Base-by-base conservation (phyloP, 2,329 filamentous ascomycete genomes). In the Pestalotiopsis sp. region DNA sequence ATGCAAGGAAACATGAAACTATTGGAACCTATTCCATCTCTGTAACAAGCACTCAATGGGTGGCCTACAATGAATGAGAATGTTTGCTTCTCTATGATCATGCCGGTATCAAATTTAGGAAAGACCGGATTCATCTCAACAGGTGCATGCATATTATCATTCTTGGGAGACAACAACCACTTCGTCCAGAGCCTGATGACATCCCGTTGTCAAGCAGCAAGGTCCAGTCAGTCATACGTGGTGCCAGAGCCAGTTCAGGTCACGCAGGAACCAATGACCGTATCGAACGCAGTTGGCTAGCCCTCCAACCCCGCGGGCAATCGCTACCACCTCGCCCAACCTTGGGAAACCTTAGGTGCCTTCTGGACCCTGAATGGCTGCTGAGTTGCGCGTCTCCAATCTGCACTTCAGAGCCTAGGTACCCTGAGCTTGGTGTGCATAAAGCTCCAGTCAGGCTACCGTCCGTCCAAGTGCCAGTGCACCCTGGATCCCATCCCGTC, bases 401-500 rank as follows among this genome's bases (percentile, higher is more conserved):
- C 20, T 52, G 45, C 45, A 52, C 9, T 52, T 9, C 31, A 36
- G 31, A 9, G 17, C 20, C 41, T n/a, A 49, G 13, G 41, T 49
- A 49, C n/a, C 13, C 13, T 49, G 41, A 49, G 41, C n/a, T 49
- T 49, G 41, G 41, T 49, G 41, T 49, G 56, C 17, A 23, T 60
- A 17, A 14, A 60, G 57, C 49, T 17, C 49, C 45, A 52, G 45
- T 52, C 45, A 52, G 20, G 45, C 20, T 52, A 20, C 45, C 17
- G 45, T 52, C n/a, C 27, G 23, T 23, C 3, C 23, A 23, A 36
- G 27, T 23, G 20, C 20, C 62, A 65, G 62, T 36, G 31, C 39
- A 39, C 62, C 62, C 11, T 49, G 62, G 31, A 65, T 36, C 36
- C 39, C 27, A 36, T 62, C 36, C 62, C 23, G 62, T 52, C 59